phyloP scores from a whole-genome alignment of 2,329 filamentous ascomycete genomes.

The Fusarium sp. region DNA sequence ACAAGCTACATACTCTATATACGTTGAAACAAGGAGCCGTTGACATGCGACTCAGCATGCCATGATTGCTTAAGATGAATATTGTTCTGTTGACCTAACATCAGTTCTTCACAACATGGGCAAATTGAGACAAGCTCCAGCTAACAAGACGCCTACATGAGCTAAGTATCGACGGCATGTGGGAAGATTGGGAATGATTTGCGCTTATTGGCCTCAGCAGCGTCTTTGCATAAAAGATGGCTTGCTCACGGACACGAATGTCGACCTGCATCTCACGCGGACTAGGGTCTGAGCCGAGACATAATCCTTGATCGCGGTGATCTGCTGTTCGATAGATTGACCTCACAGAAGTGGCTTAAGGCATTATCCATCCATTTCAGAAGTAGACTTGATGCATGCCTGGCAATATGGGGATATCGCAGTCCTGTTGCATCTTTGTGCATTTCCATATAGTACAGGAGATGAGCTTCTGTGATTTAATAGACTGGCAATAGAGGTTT shows the following conservation, averaged over 20 bases:
- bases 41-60: fast-evolving
- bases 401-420: no score
- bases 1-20: neutral
- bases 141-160: neutral
- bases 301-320: neutral
- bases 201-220: neutral
- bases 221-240: neutral
- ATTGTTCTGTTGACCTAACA: neutral
- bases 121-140: neutral
- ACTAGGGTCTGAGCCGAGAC: neutral
- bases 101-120: no score
- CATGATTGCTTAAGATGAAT: neutral
- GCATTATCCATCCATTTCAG: no score
- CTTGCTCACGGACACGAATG: neutral
- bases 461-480: fast-evolving
- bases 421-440: no score
- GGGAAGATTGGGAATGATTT: neutral
- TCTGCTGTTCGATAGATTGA: neutral
- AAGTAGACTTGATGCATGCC: neutral
- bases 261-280: no score
- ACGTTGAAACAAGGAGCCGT: neutral
- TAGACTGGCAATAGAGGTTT: fast-evolving
- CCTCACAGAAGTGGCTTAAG: fast-evolving
- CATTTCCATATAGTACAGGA: fast-evolving
- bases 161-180: neutral